A percentile compares a stretch with the other conserved stretches of the same genome.
Conservation (phyloP, 805 yeast genomes). For the Nakazawaea wyomingensis region DNA sequence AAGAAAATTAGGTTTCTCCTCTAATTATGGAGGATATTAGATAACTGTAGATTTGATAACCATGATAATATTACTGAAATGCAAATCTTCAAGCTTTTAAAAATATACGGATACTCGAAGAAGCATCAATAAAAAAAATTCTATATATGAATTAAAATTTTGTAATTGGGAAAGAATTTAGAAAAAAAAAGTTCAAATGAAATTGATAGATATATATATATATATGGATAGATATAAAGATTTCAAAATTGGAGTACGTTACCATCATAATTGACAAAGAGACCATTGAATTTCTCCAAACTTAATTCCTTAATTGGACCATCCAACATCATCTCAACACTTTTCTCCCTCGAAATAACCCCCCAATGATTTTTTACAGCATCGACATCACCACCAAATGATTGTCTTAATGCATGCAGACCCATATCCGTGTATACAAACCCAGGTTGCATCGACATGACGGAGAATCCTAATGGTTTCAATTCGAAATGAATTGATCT, state of each 20-base stretch:
- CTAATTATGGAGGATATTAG: too few species aligned
- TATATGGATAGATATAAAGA: background rate
- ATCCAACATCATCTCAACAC: background rate
- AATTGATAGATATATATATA: too few species aligned
- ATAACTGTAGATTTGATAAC: too few species aligned
- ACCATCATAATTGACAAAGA: background rate
- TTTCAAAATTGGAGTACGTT: background rate
- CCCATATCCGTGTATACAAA: conserved; percentile 28
- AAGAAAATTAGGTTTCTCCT: too few species aligned
- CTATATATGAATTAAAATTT: too few species aligned
- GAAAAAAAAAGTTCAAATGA: too few species aligned
- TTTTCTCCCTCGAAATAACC: background rate
- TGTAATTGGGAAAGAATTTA: too few species aligned
- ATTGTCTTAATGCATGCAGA: background rate
- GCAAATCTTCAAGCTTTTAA: too few species aligned
- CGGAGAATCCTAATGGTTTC: conserved; percentile 21
- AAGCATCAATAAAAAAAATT: too few species aligned
- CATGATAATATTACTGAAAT: too few species aligned
- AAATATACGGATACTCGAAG: too few species aligned
- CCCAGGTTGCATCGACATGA: conserved; percentile 27
- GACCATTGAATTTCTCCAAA: background rate
- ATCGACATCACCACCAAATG: background rate
- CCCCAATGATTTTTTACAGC: background rate
- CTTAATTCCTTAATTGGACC: background rate
- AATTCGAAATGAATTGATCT: conserved; percentile 23